These are phyloP conservation scores for Thamnidium elegans DNA, from an alignment of 192 early-diverging fungal species.

Conservation along the genomic window DNA sequence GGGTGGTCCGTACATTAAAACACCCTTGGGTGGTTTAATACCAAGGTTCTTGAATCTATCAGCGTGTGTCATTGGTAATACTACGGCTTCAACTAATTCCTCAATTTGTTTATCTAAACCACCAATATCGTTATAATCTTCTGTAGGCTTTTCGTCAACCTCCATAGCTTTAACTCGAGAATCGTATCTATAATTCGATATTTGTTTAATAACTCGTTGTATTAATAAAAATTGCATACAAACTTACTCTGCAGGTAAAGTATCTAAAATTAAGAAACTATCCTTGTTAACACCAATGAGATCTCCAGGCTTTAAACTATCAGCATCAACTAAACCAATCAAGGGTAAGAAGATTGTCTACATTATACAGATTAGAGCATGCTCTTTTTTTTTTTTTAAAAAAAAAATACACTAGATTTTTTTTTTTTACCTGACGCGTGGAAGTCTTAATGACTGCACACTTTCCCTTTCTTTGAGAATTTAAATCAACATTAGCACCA, in stretches of 20 bases:
- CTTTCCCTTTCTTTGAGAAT: conserved; percentile 91
- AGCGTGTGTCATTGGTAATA: conserved; percentile 83
- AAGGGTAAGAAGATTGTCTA: conserved; percentile 96
- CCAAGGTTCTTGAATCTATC: conserved; percentile 85
- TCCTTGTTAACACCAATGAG: conserved; percentile 99
- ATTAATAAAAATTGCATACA: background rate
- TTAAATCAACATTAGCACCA: conserved; percentile 90
- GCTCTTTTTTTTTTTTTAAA: background rate
- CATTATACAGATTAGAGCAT: background rate
- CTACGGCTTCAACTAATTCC: conserved; percentile 84
- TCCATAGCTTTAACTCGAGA: conserved; percentile 99
- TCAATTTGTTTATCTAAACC: conserved; percentile 89
- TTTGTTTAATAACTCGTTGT: too few species aligned
- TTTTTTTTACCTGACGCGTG: conserved; percentile 79
- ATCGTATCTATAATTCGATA: conserved; percentile 66
- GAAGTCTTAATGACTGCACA: conserved; percentile 97
- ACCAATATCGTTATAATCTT: conserved; percentile 94
- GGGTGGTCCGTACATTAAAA: conserved; percentile 82
- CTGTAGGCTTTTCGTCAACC: conserved; percentile 98
- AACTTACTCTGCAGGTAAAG: conserved; percentile 88
- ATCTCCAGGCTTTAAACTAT: conserved; percentile 90
- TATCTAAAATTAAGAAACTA: conserved; percentile 93
- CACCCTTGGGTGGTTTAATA: conserved; percentile 84
- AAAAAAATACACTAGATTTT: background rate
- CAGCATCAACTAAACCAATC: conserved; percentile 91